Percentiles rank a stretch among this genome's conserved stretches.
phyloP scores from a whole-genome alignment of 208 protist species.

The Acanthamoeba triangularis region DNA sequence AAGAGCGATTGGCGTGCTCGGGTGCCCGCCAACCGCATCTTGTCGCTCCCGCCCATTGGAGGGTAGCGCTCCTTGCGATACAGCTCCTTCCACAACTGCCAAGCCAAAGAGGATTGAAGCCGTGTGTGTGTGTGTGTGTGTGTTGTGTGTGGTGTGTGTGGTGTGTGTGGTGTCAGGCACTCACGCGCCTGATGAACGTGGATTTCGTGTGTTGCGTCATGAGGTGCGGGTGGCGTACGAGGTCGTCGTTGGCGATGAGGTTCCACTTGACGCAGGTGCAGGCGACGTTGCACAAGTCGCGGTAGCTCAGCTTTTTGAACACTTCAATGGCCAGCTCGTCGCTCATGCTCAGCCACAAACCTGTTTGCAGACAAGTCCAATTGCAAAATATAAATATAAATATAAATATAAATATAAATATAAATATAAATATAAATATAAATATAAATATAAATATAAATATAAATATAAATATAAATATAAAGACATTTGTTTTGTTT shows the following conservation, averaged over 20 bases:
- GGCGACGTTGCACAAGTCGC: constrained; percentile 15
- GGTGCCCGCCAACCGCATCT: not conserved
- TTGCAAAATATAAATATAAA: not conserved
- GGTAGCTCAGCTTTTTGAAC: constrained; percentile 29
- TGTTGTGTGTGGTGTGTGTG: not conserved
- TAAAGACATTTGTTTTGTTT: not conserved
- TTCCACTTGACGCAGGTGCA: constrained; percentile 36
- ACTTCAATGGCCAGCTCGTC: constrained; percentile 28
- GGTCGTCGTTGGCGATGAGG: not conserved
- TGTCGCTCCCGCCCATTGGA: not conserved
- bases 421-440: not conserved
- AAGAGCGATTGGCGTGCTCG: not conserved
- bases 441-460: not conserved
- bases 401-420: not conserved
- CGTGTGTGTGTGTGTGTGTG: not conserved
- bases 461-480: not conserved
- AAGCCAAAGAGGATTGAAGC: not conserved
- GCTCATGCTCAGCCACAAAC: constrained; percentile 39
- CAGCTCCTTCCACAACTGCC: constrained; percentile 34
- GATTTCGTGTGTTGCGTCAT: not conserved
- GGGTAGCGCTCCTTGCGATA: not conserved
- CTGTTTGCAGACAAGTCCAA: not conserved
- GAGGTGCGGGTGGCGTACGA: not conserved
- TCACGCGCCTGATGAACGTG: not conserved
- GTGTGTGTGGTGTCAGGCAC: not conserved